Conservation (phyloP, 352 stramenopile species). For the Globisporangium ultimum region DNA sequence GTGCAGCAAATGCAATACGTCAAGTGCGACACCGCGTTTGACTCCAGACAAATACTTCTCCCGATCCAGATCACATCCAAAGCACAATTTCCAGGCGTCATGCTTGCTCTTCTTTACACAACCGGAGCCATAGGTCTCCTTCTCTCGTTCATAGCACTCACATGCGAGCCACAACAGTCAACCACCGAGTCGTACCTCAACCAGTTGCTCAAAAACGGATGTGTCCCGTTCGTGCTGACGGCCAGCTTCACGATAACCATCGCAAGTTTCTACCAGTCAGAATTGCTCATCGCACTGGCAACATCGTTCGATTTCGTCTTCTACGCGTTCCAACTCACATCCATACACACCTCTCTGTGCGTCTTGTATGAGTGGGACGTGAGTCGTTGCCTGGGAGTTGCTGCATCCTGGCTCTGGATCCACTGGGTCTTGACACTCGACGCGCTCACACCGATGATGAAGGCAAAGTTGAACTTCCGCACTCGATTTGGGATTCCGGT, state of each 20-base stretch:
- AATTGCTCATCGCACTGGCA: conserved; percentile 24
- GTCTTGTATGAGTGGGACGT: conserved; percentile 18
- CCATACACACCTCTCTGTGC: conserved; percentile 26
- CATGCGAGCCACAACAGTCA: neutral
- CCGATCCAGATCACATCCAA: conserved; percentile 12
- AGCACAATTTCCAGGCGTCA: neutral
- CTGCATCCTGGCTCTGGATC: conserved; percentile 24
- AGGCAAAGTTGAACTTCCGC: conserved; percentile 22
- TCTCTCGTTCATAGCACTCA: conserved; percentile 4
- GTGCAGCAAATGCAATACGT: conserved; percentile 21
- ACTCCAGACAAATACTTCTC: conserved; percentile 6
- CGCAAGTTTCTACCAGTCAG: conserved; percentile 19
- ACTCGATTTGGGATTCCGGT: conserved; percentile 17
- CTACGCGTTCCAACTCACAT: conserved; percentile 22
- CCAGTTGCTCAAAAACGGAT: conserved; percentile 3
- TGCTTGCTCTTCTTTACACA: conserved; percentile 10
- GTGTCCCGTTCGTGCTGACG: conserved; percentile 9
- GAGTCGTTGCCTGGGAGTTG: conserved; percentile 14
- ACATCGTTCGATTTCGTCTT: conserved; percentile 44
- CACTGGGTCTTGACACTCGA: conserved; percentile 28
- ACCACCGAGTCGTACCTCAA: neutral
- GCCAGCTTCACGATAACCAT: conserved; percentile 14
- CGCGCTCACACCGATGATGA: conserved; percentile 26
- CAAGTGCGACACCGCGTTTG: conserved; percentile 6
- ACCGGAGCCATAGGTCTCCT: conserved; percentile 8